Base-by-base conservation (phyloP, 495 filamentous ascomycete genomes). In the Penicillium coprophilum region DNA sequence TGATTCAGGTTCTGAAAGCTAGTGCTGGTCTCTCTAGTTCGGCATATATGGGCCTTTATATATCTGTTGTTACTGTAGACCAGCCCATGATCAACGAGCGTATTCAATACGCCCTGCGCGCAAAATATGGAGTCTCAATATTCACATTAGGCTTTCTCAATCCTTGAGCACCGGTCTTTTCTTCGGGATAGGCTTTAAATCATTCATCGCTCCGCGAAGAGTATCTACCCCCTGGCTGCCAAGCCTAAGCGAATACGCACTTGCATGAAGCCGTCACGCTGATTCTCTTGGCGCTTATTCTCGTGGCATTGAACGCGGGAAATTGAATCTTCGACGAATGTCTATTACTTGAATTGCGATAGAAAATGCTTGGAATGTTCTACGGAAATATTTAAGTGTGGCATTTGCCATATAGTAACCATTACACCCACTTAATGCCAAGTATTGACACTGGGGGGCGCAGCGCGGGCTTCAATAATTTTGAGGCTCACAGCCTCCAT, bases 201-300 rank as follows among this genome's bases (percentile, higher is more conserved):
- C n/a, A n/a, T n/a, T n/a, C n/a, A n/a, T n/a, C 34, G 10, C 15
- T 24, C 1, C 23, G 21, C 5, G 43, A 24, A 15, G 28, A 47
- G 43, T 30, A 47, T 49, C 36, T 23, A 30, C 36, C 30, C 23
- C 36, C 19, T 10, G 10, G 4, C 2, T 5, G 30, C 4, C 28
- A 20, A 9, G 20, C 6, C 20, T 38, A 50, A 36, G 47, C 47
- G 47, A 50, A 50, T 50, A 50, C 47, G 47, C 47, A 50, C 32
- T 50, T 38, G 47, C 47, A 38, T 50, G 21, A 38, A 21, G 32
- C 13, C n/a, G 38, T 27, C 24, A 27, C 24, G n/a, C 20, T 23
- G 4, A 21, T 12, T 32, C 19, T 30, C 47, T 50, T 38, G 30
- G n/a, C 24, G n/a, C 20, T 23, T 13, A 21, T 12, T 32, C 19